These are phyloP conservation scores for Mucor irregularis DNA, from an alignment of 371 early-diverging fungal genomes.

Conservation along the genomic window DNA sequence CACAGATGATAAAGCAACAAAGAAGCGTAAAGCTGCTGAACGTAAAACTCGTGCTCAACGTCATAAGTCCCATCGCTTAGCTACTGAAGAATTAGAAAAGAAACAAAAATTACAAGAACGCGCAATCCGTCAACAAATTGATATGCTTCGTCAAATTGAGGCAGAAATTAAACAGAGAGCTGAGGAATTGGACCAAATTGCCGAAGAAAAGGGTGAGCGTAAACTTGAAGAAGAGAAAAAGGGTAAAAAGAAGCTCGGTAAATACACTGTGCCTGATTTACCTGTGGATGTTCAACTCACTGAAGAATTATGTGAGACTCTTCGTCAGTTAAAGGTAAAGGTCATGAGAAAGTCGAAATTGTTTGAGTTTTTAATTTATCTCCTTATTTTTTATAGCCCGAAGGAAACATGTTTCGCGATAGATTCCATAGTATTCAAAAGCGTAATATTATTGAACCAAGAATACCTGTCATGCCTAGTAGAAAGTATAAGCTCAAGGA, in stretches of 20 bases:
- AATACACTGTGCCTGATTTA: slow-evolving; percentile 46
- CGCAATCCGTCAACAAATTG: slow-evolving; percentile 58
- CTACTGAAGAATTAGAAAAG: slow-evolving; percentile 16
- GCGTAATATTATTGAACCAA: slow-evolving; percentile 86
- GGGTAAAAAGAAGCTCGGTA: slow-evolving; percentile 53
- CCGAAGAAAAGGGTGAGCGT: slow-evolving; percentile 43
- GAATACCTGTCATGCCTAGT: slow-evolving; percentile 55
- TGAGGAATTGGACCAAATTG: slow-evolving; percentile 37
- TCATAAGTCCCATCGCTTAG: slow-evolving; percentile 31
- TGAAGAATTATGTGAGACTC: slow-evolving; percentile 59
- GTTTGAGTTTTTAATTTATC: background rate
- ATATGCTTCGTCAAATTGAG: slow-evolving; percentile 48
- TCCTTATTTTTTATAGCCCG: slow-evolving; percentile 60
- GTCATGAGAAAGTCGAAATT: background rate
- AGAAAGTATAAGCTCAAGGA: slow-evolving; percentile 52
- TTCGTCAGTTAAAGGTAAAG: slow-evolving; percentile 57
- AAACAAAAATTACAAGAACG: slow-evolving; percentile 47
- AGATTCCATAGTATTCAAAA: slow-evolving; percentile 81
- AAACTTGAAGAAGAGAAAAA: slow-evolving; percentile 45
- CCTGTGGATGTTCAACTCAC: slow-evolving; percentile 58
- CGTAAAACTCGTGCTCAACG: slow-evolving; percentile 41
- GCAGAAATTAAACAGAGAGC: slow-evolving; percentile 42
- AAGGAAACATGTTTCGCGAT: slow-evolving; percentile 84
- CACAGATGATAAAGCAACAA: slow-evolving; percentile 40
- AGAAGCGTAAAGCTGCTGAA: slow-evolving; percentile 45